These are phyloP conservation scores for Aspergillus pseudotamarii DNA, from an alignment of 2,329 filamentous ascomycete species.

Conservation along the genomic window DNA sequence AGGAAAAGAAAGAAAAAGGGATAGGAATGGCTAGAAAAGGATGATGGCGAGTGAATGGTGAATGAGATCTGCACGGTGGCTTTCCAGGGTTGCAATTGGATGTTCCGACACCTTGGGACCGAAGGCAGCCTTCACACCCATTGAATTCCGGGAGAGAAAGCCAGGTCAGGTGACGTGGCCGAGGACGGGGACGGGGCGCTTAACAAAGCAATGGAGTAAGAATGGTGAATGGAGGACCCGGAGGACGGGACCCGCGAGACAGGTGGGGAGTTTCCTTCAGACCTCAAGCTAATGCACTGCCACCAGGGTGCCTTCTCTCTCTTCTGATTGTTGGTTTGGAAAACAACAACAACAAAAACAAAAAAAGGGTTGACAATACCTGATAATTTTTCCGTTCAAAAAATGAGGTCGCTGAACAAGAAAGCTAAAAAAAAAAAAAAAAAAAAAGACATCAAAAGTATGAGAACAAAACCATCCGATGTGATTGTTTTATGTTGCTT, in stretches of 20 bases:
- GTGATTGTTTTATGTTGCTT: background rate
- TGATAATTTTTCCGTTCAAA: too few relatives aligned
- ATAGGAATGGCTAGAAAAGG: background rate
- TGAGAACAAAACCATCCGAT: slow-evolving; percentile 6
- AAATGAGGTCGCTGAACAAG: too few relatives aligned
- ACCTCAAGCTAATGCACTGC: slow-evolving; percentile 4
- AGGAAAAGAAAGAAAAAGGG: background rate
- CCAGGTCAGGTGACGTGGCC: slow-evolving; percentile 4
- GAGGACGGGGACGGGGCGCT: slow-evolving; percentile 3
- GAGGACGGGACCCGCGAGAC: slow-evolving; percentile 2
- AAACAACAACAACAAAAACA: slow-evolving; percentile 1
- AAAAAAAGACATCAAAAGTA: slow-evolving; percentile 12
- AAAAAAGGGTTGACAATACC: too few relatives aligned
- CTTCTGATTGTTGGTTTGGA: background rate
- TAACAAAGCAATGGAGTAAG: slow-evolving; percentile 3
- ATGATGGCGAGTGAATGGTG: slow-evolving; percentile 10
- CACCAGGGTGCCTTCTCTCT: background rate
- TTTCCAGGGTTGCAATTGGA: slow-evolving; percentile 6
- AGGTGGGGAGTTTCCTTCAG: background rate
- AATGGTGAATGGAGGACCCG: slow-evolving; percentile 1
- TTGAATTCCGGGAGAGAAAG: slow-evolving; percentile 3
- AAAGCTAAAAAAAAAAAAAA: slow-evolving; percentile 10
- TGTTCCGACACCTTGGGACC: slow-evolving; percentile 3
- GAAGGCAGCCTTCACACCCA: slow-evolving; percentile 2
- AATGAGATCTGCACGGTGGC: slow-evolving; percentile 10